Conservation (phyloP, 208 protist genomes). For the Leishmania arabica region DNA sequence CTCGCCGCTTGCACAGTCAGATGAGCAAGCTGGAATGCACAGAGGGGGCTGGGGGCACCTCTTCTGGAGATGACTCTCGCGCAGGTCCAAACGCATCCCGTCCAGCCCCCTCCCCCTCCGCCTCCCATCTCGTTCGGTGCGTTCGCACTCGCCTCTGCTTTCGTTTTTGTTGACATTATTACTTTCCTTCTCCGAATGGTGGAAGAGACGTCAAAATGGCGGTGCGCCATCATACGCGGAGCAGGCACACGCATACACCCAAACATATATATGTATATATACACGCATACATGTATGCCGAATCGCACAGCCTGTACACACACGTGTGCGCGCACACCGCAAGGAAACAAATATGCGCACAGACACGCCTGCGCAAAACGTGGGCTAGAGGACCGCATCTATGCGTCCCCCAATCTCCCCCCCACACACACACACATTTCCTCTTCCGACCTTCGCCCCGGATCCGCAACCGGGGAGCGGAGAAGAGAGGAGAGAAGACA, state of each 20-base stretch:
- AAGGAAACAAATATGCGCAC: neutral
- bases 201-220: neutral
- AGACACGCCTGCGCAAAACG: neutral
- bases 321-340: neutral
- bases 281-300: slow-evolving; percentile 3
- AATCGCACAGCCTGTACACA: neutral
- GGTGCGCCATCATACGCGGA: neutral
- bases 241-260: slow-evolving; percentile 12
- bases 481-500: neutral
- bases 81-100: neutral
- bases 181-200: neutral
- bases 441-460: neutral
- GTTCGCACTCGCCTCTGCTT: neutral
- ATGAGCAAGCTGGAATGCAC: neutral
- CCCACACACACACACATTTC: neutral
- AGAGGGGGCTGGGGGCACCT: neutral
- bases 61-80: neutral
- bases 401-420: neutral
- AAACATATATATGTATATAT: slow-evolving; percentile 10
- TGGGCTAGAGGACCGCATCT: neutral
- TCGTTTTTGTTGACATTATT: neutral
- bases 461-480: neutral
- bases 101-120: neutral
- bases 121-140: neutral
- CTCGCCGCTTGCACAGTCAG: neutral